phyloP scores from a whole-genome alignment of 345 rosid genomes.

The Eucalyptus caleyi region DNA sequence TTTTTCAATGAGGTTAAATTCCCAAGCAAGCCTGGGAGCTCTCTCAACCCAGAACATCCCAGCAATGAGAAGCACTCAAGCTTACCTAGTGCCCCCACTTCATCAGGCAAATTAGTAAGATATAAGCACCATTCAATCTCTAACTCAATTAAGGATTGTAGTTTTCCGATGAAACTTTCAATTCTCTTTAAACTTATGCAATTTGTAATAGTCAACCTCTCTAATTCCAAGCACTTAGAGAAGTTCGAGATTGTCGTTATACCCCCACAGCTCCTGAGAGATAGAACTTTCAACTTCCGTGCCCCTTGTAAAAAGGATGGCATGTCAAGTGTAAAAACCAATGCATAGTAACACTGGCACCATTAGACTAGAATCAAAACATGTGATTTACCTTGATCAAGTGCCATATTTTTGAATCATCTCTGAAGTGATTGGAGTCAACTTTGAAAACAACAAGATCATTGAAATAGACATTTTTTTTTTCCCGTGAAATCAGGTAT shows the following conservation, averaged over 20 bases:
- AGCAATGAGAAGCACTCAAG: accelerated
- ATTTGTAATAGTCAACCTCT: background rate
- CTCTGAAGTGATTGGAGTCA: accelerated
- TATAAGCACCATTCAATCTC: accelerated
- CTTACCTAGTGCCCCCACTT: background rate
- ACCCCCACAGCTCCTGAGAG: accelerated
- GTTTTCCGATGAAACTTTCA: background rate
- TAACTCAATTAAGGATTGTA: accelerated
- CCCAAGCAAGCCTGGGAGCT: background rate
- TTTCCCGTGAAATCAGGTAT: too few relatives aligned
- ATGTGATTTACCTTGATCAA: too few relatives aligned
- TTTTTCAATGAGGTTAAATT: background rate
- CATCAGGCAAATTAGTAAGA: background rate
- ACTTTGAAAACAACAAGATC: too few relatives aligned
- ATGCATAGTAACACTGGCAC: accelerated
- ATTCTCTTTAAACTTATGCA: too few relatives aligned
- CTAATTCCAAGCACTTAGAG: accelerated
- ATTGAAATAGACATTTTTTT: accelerated
- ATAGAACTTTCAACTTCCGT: too few relatives aligned
- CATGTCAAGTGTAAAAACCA: too few relatives aligned
- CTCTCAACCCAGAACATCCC: accelerated
- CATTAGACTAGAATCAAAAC: too few relatives aligned
- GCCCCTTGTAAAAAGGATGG: too few relatives aligned
- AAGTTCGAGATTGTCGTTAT: accelerated
- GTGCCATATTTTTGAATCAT: too few relatives aligned